Conservation (phyloP, 2,329 filamentous ascomycete genomes). For the Fragosphaeria purpurea region DNA sequence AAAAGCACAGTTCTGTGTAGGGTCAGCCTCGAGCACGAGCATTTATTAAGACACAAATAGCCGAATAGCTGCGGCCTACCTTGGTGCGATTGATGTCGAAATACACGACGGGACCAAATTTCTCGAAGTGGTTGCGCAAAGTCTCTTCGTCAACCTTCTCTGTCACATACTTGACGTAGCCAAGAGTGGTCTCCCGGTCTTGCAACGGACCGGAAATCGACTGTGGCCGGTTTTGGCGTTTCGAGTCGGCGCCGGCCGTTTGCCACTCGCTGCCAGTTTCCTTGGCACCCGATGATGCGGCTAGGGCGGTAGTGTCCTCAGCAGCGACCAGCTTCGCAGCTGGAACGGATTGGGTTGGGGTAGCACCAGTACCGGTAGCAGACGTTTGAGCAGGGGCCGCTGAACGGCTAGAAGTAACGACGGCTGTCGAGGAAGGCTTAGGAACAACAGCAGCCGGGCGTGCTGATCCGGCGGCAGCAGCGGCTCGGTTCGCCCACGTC, state of each 20-base stretch:
- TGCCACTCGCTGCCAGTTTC: conserved; percentile 69
- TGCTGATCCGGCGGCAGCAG: conserved; percentile 46
- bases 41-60: too few relatives aligned
- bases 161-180: conserved; percentile 92
- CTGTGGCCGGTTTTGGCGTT: conserved; percentile 70
- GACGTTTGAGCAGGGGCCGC: conserved; percentile 23
- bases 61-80: conserved; percentile 37
- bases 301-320: conserved; percentile 21
- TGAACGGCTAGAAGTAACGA: conserved; percentile 42
- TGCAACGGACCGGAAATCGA: conserved; percentile 46
- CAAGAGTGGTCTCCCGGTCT: conserved; percentile 69
- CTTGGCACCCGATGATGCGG: conserved; percentile 26
- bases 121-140: conserved; percentile 59
- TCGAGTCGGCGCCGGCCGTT: conserved; percentile 72
- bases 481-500: conserved; percentile 64
- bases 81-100: conserved; percentile 76
- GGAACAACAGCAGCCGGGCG: conserved; percentile 42
- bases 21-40: too few relatives aligned
- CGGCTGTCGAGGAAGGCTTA: conserved; percentile 45
- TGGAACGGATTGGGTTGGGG: not conserved
- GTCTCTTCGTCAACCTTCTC: conserved; percentile 73
- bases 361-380: conserved; percentile 43
- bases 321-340: conserved; percentile 14
- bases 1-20: conserved; percentile 79
- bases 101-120: conserved; percentile 60